phyloP scores from a whole-genome alignment of 2,329 filamentous ascomycete genomes.

The Balansia obtecta region DNA sequence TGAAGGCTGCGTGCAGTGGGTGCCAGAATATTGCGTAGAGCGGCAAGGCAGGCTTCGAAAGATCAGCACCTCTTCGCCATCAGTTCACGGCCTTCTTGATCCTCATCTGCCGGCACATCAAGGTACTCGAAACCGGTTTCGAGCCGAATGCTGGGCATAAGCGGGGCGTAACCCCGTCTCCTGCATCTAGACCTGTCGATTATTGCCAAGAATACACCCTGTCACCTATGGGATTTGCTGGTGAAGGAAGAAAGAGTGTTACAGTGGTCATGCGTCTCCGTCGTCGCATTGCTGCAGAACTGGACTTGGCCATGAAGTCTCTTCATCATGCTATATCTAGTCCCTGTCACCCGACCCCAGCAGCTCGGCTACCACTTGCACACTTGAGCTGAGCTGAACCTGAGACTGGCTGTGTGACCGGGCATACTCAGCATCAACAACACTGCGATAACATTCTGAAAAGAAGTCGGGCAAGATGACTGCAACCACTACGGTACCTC shows the following conservation, averaged over 20 bases:
- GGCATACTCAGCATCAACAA: neutral
- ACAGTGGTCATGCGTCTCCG: too few relatives aligned
- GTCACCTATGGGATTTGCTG: neutral
- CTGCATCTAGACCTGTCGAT: neutral
- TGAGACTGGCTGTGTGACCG: neutral
- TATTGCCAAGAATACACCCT: too few relatives aligned
- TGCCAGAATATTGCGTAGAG: neutral
- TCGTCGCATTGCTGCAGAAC: too few relatives aligned
- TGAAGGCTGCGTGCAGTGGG: neutral
- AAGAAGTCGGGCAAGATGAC: neutral
- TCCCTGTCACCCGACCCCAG: too few relatives aligned
- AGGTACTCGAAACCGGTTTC: neutral
- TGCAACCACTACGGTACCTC: slow-evolving; percentile 18
- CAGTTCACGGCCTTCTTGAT: neutral
- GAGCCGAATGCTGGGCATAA: neutral
- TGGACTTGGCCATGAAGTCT: too few relatives aligned
- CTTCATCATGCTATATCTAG: too few relatives aligned
- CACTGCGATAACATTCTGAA: neutral
- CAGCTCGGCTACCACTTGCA: too few relatives aligned
- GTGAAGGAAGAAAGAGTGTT: neutral
- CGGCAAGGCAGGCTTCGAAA: neutral
- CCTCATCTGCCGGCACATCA: neutral
- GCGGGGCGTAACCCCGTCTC: neutral
- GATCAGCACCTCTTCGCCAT: neutral
- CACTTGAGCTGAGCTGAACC: too few relatives aligned